These are phyloP conservation scores for Canavalia gladiata DNA, from an alignment of 306 rosid species.

Conservation along the genomic window DNA sequence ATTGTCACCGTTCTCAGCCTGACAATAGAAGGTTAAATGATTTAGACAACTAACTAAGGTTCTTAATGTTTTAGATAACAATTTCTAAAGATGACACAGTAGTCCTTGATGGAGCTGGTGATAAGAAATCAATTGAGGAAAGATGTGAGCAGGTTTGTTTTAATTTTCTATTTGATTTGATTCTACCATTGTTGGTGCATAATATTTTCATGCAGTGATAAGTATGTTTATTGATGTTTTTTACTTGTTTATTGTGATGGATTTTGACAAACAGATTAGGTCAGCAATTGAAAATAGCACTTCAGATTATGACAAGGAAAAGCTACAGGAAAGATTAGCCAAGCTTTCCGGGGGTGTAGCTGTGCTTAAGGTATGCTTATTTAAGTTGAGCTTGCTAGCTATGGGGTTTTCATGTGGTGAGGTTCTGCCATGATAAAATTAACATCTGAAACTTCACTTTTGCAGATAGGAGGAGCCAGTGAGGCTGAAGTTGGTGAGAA, in stretches of 20 bases:
- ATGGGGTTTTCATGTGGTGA: background rate
- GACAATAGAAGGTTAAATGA: background rate
- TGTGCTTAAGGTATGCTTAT: constrained; percentile 73
- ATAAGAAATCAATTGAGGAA: constrained; percentile 86
- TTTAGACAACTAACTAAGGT: constrained; percentile 9
- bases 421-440: constrained; percentile 35
- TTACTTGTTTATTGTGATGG: constrained; percentile 1
- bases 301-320: constrained; percentile 95
- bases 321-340: constrained; percentile 92
- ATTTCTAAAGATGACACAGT: constrained; percentile 97
- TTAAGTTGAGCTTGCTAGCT: background rate
- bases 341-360: constrained; percentile 99
- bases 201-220: background rate
- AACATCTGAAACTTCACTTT: background rate
- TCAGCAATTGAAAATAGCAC: constrained; percentile 80
- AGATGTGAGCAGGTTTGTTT: constrained; percentile 93
- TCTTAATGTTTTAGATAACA: constrained; percentile 65
- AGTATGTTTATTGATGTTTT: background rate
- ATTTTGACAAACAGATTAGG: constrained; percentile 70
- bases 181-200: constrained; percentile 20
- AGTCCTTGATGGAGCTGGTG: constrained; percentile 95
- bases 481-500: constrained; percentile 96
- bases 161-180: background rate
- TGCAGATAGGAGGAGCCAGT: constrained; percentile 98
- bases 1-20: background rate